A percentile compares a stretch with the other conserved stretches of the same genome.
Evolutionary conservation across 768 basidiomycete species (phyloP).

Genomic region (Xerocomellus amylosporus): DNA sequence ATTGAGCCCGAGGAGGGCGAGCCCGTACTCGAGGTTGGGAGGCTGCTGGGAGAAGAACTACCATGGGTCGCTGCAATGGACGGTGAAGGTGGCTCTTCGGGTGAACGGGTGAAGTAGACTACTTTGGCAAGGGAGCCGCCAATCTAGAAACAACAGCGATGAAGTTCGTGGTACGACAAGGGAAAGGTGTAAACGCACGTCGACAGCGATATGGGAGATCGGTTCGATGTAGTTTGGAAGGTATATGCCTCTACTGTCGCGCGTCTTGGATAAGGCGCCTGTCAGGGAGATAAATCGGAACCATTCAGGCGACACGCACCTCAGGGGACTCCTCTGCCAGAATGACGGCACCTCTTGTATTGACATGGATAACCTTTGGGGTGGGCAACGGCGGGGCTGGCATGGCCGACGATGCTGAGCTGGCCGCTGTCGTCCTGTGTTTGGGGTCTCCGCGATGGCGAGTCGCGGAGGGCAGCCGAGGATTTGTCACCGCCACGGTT

Average conservation of each 20-base stretch:
- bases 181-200: constrained; percentile 57
- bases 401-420: constrained; percentile 31
- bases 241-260: constrained; percentile 95
- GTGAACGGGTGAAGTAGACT: constrained; percentile 95
- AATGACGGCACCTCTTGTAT: constrained; percentile 91
- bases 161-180: neutral
- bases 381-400: constrained; percentile 67
- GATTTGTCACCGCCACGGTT: constrained; percentile 19
- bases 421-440: constrained; percentile 11
- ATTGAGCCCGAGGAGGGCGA: constrained; percentile 19
- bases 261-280: constrained; percentile 50
- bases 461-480: neutral
- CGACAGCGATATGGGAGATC: constrained; percentile 95
- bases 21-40: constrained; percentile 38
- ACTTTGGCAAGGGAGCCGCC: constrained; percentile 98
- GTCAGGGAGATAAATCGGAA: constrained; percentile 13
- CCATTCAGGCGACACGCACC: constrained; percentile 44
- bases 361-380: constrained; percentile 88
- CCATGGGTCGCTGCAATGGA: constrained; percentile 61
- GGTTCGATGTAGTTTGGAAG: constrained; percentile 97
- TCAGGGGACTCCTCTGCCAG: constrained; percentile 92
- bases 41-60: constrained; percentile 45
- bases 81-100: constrained; percentile 78
- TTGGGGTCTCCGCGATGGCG: constrained; percentile 10
- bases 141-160: constrained; percentile 51